Evolutionary conservation across 2,329 filamentous ascomycete genomes (phyloP), one percentile per base, ranked within the genome.

Genomic region (Dactylellina parvicollis): DNA sequence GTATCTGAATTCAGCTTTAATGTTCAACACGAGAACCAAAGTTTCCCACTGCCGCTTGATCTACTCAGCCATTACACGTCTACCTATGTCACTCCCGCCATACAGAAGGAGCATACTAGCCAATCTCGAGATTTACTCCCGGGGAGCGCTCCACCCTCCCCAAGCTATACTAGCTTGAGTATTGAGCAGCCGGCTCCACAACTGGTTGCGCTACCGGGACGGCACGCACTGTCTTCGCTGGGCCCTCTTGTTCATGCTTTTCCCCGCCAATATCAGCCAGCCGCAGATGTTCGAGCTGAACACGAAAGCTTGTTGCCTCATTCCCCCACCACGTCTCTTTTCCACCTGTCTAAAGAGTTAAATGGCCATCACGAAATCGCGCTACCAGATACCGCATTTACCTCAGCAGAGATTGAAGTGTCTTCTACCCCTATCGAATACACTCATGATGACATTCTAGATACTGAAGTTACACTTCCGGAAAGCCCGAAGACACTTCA

Each of bases 351-450:
- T 1, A 12, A n/a, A 12, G n/a, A 16, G 47, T 2, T 26, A 2
- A 24, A 28, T 2, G 18, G 16, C 8, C 5, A 28, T 26, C n/a
- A 52, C 10, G 42, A 50, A 12, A 44, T 67, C 12, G 16, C 34
- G 10, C 46, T 67, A 42, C 62, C 62, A 14, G 32, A 67, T 22
- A 24, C 10, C 9, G 32, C 44, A 10, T 28, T 38, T 14, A 59
- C 54, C 12, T 26, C 52, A 7, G 7, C 24, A 4, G 24, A 26
- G 18, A 47, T 36, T 46, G 28, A 22, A 14, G 16, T 12, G 2
- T 12, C 40, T n/a, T 14, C 9, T 14, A 8, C 8, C 9, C 1
- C 16, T 16, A 22, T 36, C 20, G 22, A 5, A 5, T 4, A 8
- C 22, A 32, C n/a, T 4, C 3, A 44, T 4, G 9, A 50, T 40